Base-by-base conservation (phyloP, 1,139 yeast genomes). In the Magnusiomyces suaveolens region DNA sequence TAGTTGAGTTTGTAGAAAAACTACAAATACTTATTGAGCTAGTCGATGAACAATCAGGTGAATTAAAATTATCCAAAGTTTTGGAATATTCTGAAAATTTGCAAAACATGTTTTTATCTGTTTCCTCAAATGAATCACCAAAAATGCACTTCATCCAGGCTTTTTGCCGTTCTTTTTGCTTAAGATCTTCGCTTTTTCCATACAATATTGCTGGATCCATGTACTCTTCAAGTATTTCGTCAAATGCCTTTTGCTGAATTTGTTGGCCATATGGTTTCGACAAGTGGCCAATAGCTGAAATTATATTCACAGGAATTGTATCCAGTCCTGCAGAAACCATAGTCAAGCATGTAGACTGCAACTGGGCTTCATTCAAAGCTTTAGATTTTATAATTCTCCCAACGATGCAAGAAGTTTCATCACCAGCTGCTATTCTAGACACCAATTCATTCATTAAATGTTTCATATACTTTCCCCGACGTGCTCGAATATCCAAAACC, bases 321-420 rank as follows among this genome's bases (percentile, higher is more conserved):
- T 85, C 92, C 38, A 85, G 69, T 0, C 94, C 94, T 2, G 92
- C 92, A 60, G 89, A 83, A 0, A 85, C 83, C 83, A 84, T 80
- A 0, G 92, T 83, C 49, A 85, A 69, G 64, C 90, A 84, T 6
- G 83, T 75, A 50, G 87, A 80, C 54, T 75, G 75, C 50, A 83
- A 66, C 62, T 84, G 88, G 1, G 68, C 67, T 1, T 65, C 67
- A 3, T 69, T 66, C 33, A 76, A 58, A 18, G 50, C 56, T n/a
- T 61, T 50, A 8, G 48, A 50, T 8, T 63, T 60, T 49, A 55
- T 36, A 47, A 50, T 54, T 16, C 41, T 46, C n/a, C 39, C 49
- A 29, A 46, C 29, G 29, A 46, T 46, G 49, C 49, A 46, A 3
- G 49, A 21, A 6, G 38, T n/a, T 14, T n/a, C 16, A 16, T 21